Base-by-base conservation (phyloP, 495 filamentous ascomycete species). In the Penicillium cosmopolitanum region DNA sequence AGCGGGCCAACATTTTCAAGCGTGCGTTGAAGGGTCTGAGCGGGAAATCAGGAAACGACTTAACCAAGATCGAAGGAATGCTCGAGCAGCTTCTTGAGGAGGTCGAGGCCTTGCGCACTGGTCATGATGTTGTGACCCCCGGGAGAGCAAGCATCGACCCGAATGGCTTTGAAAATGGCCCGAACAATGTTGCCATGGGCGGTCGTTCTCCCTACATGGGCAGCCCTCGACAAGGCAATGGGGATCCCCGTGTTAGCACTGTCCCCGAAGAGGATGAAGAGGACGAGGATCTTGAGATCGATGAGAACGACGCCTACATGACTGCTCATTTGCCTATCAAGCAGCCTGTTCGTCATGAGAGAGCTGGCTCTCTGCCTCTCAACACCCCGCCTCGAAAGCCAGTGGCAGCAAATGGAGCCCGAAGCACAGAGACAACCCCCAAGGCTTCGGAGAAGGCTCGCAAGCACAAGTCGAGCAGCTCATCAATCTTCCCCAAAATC, bases 21-120 rank as follows among this genome's bases (percentile, higher is more conserved):
- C 89, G 95, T 59, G 96, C 96, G 12, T 78, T 99, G 23, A 92
- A 93, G 68, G 93, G 94, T 4, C 77, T 99, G 40, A 89, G 90
- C 62, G 82, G 89, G 63, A 94, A 92, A 73, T 93, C 91, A 44
- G 83, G 87, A 13, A 96, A 90, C 65, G 95, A 99, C 65, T 81
- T 99, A 18, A 79, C 85, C 55, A 92, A 90, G 72, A 96, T 99
- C 64, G 96, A 99, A 76, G 91, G 89, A 28, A 96, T 99, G 93
- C 82, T 99, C 43, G 89, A 91, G 58, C 92, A 95, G 68, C 80
- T 99, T 34, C 85, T 98, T 33, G 89, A 83, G 52, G 93, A 99
- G 67, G 92, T 99, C 21, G 92, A 97, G 66, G 88, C 86, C 35
- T 78, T 99, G 50, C 96, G 96, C 63, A 82, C 84, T 34, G 83